Percentiles rank a stretch among this genome's conserved stretches.
These are phyloP conservation scores for Phytophthora pistaciae DNA, from an alignment of 352 stramenopile genomes.

Conservation along the genomic window DNA sequence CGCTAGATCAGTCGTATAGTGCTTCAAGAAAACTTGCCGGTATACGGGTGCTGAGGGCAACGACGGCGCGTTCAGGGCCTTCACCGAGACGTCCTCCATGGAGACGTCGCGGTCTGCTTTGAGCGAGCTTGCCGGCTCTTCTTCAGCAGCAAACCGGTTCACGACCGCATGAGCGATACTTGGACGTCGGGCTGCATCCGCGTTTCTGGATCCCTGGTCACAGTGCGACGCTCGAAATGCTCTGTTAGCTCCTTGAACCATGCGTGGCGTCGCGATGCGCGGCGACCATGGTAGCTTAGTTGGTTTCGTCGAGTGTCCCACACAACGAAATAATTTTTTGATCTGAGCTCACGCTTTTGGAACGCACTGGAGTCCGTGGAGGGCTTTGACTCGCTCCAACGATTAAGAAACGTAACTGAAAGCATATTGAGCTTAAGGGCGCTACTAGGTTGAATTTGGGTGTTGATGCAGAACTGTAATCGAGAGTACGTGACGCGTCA, in stretches of 20 bases:
- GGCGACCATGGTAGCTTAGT: not conserved
- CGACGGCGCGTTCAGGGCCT: not conserved
- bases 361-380: too few relatives aligned
- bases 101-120: not conserved
- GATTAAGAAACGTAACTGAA: not conserved
- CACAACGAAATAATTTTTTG: not conserved
- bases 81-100: not conserved
- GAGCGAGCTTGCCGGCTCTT: not conserved
- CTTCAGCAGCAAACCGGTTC: not conserved
- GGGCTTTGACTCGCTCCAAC: not conserved
- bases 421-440: not conserved
- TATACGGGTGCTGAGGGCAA: not conserved
- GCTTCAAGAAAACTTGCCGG: not conserved
- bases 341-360: not conserved
- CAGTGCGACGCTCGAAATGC: slow-evolving; percentile 9
- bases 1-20: not conserved
- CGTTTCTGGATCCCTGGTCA: too few relatives aligned
- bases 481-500: too few relatives aligned
- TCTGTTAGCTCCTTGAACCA: slow-evolving; percentile 7
- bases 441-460: too few relatives aligned
- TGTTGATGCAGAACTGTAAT: too few relatives aligned
- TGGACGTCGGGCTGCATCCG: not conserved
- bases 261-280: not conserved
- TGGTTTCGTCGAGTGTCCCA: not conserved
- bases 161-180: not conserved